Evolutionary conservation across 768 basidiomycete genomes (phyloP).

Genomic region (Suillus bovinus): DNA sequence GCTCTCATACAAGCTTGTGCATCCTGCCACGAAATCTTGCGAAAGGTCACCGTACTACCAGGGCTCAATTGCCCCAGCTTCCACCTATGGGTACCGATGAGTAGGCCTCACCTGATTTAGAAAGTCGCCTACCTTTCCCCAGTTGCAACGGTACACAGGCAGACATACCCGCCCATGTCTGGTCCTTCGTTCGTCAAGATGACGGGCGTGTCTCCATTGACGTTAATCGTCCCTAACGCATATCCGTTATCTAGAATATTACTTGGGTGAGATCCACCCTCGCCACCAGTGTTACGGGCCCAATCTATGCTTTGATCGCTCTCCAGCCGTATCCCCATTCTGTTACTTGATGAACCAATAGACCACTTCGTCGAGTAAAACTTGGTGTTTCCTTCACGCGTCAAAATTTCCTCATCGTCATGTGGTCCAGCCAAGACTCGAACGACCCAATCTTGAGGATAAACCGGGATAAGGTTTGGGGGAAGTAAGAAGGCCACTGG

Average conservation of each 20-base stretch:
- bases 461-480: conserved; percentile 38
- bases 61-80: conserved; percentile 66
- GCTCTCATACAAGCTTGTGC: conserved; percentile 32
- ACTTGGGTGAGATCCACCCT: conserved; percentile 68
- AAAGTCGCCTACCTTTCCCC: conserved; percentile 45
- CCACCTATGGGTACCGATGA: conserved; percentile 47
- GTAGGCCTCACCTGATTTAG: background rate
- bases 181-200: conserved; percentile 63
- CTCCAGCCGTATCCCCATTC: conserved; percentile 64
- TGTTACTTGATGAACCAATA: conserved; percentile 57
- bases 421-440: conserved; percentile 64
- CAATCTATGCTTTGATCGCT: conserved; percentile 45
- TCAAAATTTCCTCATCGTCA: conserved; percentile 57
- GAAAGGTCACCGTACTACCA: conserved; percentile 54
- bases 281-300: conserved; percentile 57
- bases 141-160: conserved; percentile 51
- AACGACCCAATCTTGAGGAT: conserved; percentile 51
- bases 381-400: conserved; percentile 41
- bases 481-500: conserved; percentile 24
- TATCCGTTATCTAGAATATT: conserved; percentile 69
- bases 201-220: conserved; percentile 72
- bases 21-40: conserved; percentile 45
- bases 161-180: conserved; percentile 65
- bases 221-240: conserved; percentile 52
- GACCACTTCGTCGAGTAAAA: conserved; percentile 58